Base-by-base conservation (phyloP, 2,329 filamentous ascomycete genomes). In the Scopulariopsis brevicaulis region DNA sequence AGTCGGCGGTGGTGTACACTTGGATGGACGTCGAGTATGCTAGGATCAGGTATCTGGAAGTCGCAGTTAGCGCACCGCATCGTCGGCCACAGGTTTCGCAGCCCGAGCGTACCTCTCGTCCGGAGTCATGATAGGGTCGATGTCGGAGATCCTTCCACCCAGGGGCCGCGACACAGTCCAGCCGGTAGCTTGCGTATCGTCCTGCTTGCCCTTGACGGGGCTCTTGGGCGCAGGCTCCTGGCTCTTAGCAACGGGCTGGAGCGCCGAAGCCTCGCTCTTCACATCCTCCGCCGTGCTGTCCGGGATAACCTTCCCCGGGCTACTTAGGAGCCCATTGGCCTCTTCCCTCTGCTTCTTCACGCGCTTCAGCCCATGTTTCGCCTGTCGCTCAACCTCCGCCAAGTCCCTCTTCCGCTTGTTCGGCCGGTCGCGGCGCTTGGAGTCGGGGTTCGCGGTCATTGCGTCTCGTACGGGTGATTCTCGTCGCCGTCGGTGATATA, bases 1-100 rank as follows among this genome's bases (percentile, higher is more conserved):
- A 97, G 58, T 90, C 91, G 62, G 82, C 77, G 34, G 89, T 83
- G 1, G 89, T 88, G 71, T 94, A 96, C 28, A 96, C 80, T 68
- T 91, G 87, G 57, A 96, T 77, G 11, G 86, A 86, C 32, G 82
- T 85, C 60, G 85, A 81, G 65, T 90, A 89, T 35, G 86, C 82
- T 58, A 96, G 70, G 59, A 96, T 84, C 46, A 96, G 69, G 70
- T 86, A 80, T 67, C 89, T 90, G 32, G 15, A 14, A 54, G 20
- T 24, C 4, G 10, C 46, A 8, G n/a, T 50, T 22, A 50, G 46
- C 12, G 7, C 8, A 24, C 46, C 20, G 22, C 46, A 22, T 14
- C 20, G 22, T 22, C 46, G 22, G 20, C 20, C 46, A 22, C 11
- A 11, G 8, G 46, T 50, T 20, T 50, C 20, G 20, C n/a, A 15